Evolutionary conservation across 2,329 filamentous ascomycete species (phyloP).

Genomic region (Aspergillus felis): DNA sequence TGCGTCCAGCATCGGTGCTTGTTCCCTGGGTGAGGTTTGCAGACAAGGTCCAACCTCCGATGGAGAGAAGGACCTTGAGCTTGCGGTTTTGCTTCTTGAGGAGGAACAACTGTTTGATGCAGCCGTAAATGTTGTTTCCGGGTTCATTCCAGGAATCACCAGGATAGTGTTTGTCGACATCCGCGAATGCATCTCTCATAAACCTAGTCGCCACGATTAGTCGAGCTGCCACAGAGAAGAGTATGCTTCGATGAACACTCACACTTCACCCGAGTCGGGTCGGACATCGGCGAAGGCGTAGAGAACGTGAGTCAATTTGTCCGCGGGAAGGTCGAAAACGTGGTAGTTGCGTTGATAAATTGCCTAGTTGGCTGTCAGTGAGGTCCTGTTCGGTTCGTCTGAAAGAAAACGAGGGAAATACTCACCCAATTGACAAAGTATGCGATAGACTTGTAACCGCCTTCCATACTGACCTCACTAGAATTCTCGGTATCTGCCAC

Average conservation of each 20-base stretch:
- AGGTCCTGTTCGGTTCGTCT: not conserved
- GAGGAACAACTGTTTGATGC: conserved; percentile 70
- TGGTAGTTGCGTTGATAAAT: conserved; percentile 81
- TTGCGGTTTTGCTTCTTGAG: conserved; percentile 72
- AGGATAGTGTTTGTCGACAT: conserved; percentile 65
- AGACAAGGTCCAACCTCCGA: conserved; percentile 77
- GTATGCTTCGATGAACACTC: conserved; percentile 17
- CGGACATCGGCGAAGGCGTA: conserved; percentile 87
- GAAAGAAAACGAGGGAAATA: not conserved
- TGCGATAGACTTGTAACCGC: conserved; percentile 34
- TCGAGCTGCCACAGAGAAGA: not conserved
- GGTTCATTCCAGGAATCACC: conserved; percentile 64
- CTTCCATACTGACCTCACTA: conserved; percentile 18
- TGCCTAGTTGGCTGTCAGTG: conserved; percentile 47
- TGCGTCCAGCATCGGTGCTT: conserved; percentile 58
- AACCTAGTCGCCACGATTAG: conserved; percentile 25
- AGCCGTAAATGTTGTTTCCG: conserved; percentile 72
- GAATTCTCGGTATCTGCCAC: conserved; percentile 4
- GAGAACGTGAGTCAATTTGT: conserved; percentile 80
- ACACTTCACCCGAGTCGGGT: conserved; percentile 74
- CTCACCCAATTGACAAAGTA: conserved; percentile 46
- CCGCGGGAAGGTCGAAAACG: conserved; percentile 73
- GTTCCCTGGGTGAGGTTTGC: conserved; percentile 71
- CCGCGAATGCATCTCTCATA: conserved; percentile 66
- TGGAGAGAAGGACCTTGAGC: conserved; percentile 74